Evolutionary conservation across 2,329 filamentous ascomycete genomes (phyloP), one percentile per base, ranked within the genome.

Genomic region (Aspergillus caelatus): DNA sequence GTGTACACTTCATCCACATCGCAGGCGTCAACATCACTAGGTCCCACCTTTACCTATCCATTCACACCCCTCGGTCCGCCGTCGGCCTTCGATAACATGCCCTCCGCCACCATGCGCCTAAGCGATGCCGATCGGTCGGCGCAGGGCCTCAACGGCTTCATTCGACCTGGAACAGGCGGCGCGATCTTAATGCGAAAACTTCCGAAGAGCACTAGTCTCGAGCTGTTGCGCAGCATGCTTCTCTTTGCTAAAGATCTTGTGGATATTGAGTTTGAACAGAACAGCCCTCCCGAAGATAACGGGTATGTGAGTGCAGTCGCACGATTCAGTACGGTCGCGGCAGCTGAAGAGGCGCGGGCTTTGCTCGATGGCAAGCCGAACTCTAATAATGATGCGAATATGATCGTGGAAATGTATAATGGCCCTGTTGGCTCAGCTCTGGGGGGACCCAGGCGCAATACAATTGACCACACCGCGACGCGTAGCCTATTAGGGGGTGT

Each of bases 161-260:
- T 70, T 57, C 72, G 72, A 58, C 64, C 68, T n/a, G 67, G 62
- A 52, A 74, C 70, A 23, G 74, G 72, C 58, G 75, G 78, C 53
- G 77, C 80, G 53, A 81, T 90, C 64, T 75, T 87, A 61, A 81
- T 90, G 78, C 86, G 86, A 71, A 86, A 84, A 68, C 79, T 90
- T 16, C 86, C 87, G 4, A 82, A 80, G 63, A 87, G 83, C 72
- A 88, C 84, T 50, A 86, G 83, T 70, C 77, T 81, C 57, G 87
- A 89, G 66, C 81, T 84, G 21, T 80, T 90, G 61, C 83, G 84
- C 67, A 87, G 85, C 73, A 88, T 90, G 80, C 79, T 90, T 7
- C 80, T 89, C n/a, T 89, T 90, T 69, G 86, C 87, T 23, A 86
- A 87, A 69, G 86, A 89, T 66, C 80, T 89, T 56, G 77, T 88